phyloP scores from a whole-genome alignment of 441 rosid species.

The Pelargonium cotyledonis region DNA sequence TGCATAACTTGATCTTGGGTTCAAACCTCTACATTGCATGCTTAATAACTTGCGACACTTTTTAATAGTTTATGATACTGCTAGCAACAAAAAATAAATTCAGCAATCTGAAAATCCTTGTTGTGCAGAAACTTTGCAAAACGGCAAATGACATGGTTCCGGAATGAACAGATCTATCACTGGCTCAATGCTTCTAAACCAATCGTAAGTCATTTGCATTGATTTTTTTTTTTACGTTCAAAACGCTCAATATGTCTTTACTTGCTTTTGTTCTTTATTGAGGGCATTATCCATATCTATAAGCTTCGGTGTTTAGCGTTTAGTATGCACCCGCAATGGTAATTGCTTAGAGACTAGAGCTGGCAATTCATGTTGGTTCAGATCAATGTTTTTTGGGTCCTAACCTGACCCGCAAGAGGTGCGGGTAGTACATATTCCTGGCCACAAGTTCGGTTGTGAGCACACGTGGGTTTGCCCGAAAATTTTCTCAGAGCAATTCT shows the following conservation, averaged over 20 bases:
- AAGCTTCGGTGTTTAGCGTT: background rate
- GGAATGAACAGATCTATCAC: conserved; percentile 68
- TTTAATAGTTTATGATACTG: background rate
- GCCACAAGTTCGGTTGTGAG: too few relatives aligned
- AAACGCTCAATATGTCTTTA: background rate
- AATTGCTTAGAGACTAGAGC: background rate
- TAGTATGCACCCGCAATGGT: background rate
- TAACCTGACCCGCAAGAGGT: too few relatives aligned
- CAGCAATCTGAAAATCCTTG: background rate
- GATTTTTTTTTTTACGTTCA: background rate
- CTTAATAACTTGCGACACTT: background rate
- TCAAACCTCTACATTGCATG: background rate
- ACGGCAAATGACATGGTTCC: conserved; percentile 91
- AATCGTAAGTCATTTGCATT: conserved; percentile 38
- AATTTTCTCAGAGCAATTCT: too few relatives aligned
- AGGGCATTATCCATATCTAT: background rate
- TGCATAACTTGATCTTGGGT: background rate
- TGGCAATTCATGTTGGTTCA: too few relatives aligned
- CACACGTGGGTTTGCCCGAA: too few relatives aligned
- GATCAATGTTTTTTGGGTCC: too few relatives aligned
- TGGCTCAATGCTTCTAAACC: conserved; percentile 89
- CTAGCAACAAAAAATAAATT: background rate
- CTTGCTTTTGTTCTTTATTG: background rate
- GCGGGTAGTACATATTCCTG: too few relatives aligned
- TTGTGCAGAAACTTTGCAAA: conserved; percentile 77